These are phyloP conservation scores for Rhizophora apiculata DNA, from an alignment of 345 rosid genomes.

Conservation along the genomic window DNA sequence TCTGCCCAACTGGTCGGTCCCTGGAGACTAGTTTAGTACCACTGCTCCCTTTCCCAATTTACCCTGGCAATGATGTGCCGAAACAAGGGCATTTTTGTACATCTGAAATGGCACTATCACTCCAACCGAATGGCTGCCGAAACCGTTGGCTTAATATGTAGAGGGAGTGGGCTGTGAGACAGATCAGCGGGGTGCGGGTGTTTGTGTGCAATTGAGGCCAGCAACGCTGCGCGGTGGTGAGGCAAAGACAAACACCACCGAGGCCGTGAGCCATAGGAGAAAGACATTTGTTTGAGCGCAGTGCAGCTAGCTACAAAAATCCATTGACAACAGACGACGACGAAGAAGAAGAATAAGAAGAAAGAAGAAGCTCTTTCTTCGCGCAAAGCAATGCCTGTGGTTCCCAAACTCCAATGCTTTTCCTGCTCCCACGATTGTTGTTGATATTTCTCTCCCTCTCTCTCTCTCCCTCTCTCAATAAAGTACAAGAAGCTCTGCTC, in stretches of 20 bases:
- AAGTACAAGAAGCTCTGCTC: background rate
- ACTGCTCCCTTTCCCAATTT: too few relatives aligned
- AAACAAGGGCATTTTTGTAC: conserved; percentile 22
- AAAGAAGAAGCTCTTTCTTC: conserved; percentile 22
- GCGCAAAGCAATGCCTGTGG: conserved; percentile 41
- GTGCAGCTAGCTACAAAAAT: conserved; percentile 15
- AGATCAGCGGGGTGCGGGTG: background rate
- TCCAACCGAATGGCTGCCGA: background rate
- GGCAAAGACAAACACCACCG: conserved; percentile 30
- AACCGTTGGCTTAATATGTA: background rate
- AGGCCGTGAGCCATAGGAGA: conserved; percentile 30
- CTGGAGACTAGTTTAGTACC: too few relatives aligned
- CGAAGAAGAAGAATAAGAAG: background rate
- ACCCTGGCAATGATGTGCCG: background rate
- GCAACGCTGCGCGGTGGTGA: background rate
- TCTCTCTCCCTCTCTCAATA: too few relatives aligned
- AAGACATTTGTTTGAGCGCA: conserved; percentile 4
- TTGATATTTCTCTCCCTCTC: conserved; percentile 15
- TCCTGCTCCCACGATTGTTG: conserved; percentile 26
- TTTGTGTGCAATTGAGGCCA: background rate
- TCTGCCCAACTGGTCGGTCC: too few relatives aligned
- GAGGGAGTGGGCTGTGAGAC: too few relatives aligned
- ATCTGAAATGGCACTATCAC: background rate
- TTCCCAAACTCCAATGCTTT: conserved; percentile 37
- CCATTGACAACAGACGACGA: conserved; percentile 11